Base-by-base conservation (phyloP, 805 yeast genomes). In the Hanseniaspora valbyensis region DNA sequence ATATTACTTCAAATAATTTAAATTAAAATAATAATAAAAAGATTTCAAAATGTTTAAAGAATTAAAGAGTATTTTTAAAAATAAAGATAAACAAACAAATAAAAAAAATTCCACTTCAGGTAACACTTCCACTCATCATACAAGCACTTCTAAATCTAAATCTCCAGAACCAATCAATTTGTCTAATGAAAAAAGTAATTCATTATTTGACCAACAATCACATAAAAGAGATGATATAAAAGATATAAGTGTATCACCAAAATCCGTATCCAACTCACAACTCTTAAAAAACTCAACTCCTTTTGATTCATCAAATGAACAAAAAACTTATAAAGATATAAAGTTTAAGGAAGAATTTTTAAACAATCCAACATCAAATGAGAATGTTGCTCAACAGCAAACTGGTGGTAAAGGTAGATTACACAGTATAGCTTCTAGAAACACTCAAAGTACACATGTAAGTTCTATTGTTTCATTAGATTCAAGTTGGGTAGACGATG, bases 381-480 rank as follows among this genome's bases (percentile, higher is more conserved):
- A 25, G 19, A 16, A 19, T 10, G 14, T 16, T 21, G 25, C n/a
- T n/a, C n/a, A 38, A 4, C 30, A 37, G 16, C 12, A 16, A 26
- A 3, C 34, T 22, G 28, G 21, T 2, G 42, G 40, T 16, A 40
- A 36, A 24, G 22, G 21, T 18, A 21, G 44, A 22, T 28, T 48
- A 4, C 51, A 48, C 10, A 40, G 41, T 33, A 28, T 40, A 22
- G 41, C 28, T 7, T 48, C 51, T 16, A 48, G 51, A 48, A 40
- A 32, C 24, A 48, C 51, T 2, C 28, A 32, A 16, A 44, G 44
- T 4, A 48, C 51, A 25, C 51, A 40, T 30, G 26, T 21, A 6
- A 48, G 51, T 19, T 48, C 51, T 8, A 19, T 48, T 13, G 51
- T 40, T 14, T 48, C 51, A 19, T 26, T 48, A 25, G 44, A 40